Base-by-base conservation (phyloP, 2,329 filamentous ascomycete species). In the Nigrospora oryzae region DNA sequence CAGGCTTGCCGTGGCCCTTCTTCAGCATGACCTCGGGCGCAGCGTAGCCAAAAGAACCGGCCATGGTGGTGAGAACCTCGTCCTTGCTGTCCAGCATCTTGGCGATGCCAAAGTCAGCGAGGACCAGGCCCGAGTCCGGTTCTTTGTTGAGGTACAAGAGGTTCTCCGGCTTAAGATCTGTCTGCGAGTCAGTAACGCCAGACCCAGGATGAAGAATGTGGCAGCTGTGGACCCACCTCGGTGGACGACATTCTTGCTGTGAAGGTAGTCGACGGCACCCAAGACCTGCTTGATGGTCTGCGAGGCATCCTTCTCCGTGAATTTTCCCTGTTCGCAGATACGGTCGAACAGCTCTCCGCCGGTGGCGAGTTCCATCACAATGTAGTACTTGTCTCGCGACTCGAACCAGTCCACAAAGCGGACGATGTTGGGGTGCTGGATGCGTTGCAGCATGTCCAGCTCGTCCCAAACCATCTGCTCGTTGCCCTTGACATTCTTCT, bases 381-480 rank as follows among this genome's bases (percentile, higher is more conserved):
- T 97, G 66, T 98, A 98, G 72, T 95, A 98, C 73, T 98, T 98
- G 74, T 98, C 93, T 70, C 89, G 87, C 46, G 91, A 97, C 70
- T 98, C 93, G 63, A 98, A 98, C 91, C 93, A 98, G 66, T 98
- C 93, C 56, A 93, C 86, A 62, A 98, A 98, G 56, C 84, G 84
- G 69, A 98, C 93, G 63, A 98, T 98, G 67, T 97, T 89, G 43
- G 89, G 86, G 64, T 98, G 93, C 61, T 89, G 79, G 61, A 98
- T 80, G 47, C 81, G 80, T 69, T 96, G 89, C 52, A 98, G 77
- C 81, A 98, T 89, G 54, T 89, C 79, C 57, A 98, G 76, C 71
- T 98, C 93, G 65, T 98, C 93, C 64, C 95, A 93, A 36, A 98
- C 93, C 93, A 98, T 98, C 65, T 85, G 82, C 73, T 98, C 93